These are phyloP conservation scores for Roridomyces roridus DNA, from an alignment of 768 basidiomycete genomes.

Conservation along the genomic window DNA sequence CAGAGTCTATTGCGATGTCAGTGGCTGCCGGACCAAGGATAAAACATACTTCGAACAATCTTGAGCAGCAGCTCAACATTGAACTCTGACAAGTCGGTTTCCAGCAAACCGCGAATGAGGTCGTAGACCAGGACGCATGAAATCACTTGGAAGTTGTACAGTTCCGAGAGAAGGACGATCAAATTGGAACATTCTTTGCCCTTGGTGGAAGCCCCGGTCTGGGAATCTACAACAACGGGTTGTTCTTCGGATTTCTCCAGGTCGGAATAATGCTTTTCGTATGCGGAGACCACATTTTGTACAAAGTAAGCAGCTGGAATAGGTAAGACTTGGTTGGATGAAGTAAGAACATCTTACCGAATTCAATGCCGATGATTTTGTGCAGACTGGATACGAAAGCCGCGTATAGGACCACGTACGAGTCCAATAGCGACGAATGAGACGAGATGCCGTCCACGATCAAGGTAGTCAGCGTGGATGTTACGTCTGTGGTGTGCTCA, in stretches of 20 bases:
- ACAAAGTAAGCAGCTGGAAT: slow-evolving; percentile 80
- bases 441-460: slow-evolving; percentile 82
- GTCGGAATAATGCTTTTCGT: slow-evolving; percentile 60
- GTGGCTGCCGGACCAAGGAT: neutral
- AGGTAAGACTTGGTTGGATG: neutral
- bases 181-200: slow-evolving; percentile 94
- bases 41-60: slow-evolving; percentile 73
- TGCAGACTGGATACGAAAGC: slow-evolving; percentile 84
- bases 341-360: slow-evolving; percentile 61
- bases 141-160: slow-evolving; percentile 96
- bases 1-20: slow-evolving; percentile 67
- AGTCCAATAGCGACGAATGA: slow-evolving; percentile 83
- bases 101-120: slow-evolving; percentile 77
- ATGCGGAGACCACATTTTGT: slow-evolving; percentile 70
- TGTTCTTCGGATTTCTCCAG: slow-evolving; percentile 32
- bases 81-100: slow-evolving; percentile 71
- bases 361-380: slow-evolving; percentile 84
- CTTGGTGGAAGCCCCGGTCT: slow-evolving; percentile 39
- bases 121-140: slow-evolving; percentile 92
- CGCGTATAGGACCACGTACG: slow-evolving; percentile 88
- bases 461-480: slow-evolving; percentile 75
- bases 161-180: slow-evolving; percentile 84
- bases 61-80: slow-evolving; percentile 88
- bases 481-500: slow-evolving; percentile 65
- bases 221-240: neutral